Base-by-base conservation (phyloP, 495 filamentous ascomycete genomes). In the Aspergillus leporis region DNA sequence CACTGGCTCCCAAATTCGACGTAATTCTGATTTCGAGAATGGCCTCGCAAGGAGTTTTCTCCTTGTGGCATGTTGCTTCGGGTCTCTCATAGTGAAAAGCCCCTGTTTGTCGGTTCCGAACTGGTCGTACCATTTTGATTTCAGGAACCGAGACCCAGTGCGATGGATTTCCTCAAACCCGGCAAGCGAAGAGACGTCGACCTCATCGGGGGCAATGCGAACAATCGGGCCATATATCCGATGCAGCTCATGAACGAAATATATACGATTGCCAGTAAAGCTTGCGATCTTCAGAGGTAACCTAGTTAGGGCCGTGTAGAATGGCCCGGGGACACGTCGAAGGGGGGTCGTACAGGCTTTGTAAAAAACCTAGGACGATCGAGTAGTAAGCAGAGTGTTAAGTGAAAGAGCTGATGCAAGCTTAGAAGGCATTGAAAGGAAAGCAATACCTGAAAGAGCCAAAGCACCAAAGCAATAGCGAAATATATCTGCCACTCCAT, bases 251-350 rank as follows among this genome's bases (percentile, higher is more conserved):
- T 77, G 68, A 30, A 72, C 67, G 48, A 51, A 55, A 32, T 64
- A 58, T 7, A 59, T 56, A 71, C 65, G 52, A 70, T 69, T 21
- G 58, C 69, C 31, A 47, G 46, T 31, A 76, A 65, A 54, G 71
- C 74, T 34, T 63, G 55, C n/a, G 70, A 74, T n/a, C 60, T 67
- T 50, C 56, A 67, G 36, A 73, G 66, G 21, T 55, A 61, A 48
- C 74, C 80, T 74, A 9, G 79, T 80, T 60, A 83, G 75, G 7
- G 70, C 74, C 23, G 83, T 80, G 22, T 78, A 67, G 23, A 69
- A 68, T 0, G 81, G 82, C 12, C 80, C 81, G 0, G 74, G 71
- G 38, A 85, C 67, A 21, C 68, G 56, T 9, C 75, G 66, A 5
- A 83, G 70, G 0, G 70, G 66, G 21, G 62, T 65, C 0, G 38